phyloP scores from a whole-genome alignment of 306 rosid species.

The Pterocarpus santalinus region DNA sequence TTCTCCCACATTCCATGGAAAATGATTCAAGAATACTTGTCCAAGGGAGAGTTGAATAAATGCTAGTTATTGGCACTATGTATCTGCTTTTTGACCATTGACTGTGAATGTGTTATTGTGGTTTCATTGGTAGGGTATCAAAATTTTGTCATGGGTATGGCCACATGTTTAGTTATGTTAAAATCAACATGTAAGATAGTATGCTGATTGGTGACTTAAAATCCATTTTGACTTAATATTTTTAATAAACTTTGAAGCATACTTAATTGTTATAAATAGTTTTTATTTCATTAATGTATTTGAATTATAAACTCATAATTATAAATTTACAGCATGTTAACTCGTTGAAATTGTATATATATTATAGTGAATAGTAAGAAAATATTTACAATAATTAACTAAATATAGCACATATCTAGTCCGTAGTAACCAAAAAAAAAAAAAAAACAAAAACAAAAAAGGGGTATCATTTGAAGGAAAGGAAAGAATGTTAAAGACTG shows the following conservation, averaged over 20 bases:
- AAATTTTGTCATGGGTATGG: slow-evolving; percentile 4
- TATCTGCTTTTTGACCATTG: slow-evolving; percentile 29
- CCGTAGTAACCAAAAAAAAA: background rate
- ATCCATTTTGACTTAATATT: slow-evolving; percentile 9
- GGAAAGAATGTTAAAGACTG: background rate
- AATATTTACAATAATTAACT: background rate
- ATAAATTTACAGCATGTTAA: too few species aligned
- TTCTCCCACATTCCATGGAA: background rate
- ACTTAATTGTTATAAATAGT: background rate
- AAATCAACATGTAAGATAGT: slow-evolving; percentile 4
- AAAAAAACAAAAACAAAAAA: too few species aligned
- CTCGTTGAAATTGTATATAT: too few species aligned
- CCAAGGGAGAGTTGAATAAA: slow-evolving; percentile 27
- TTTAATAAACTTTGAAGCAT: too few species aligned
- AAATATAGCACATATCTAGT: background rate
- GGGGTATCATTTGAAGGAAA: slow-evolving; percentile 9
- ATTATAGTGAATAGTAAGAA: background rate
- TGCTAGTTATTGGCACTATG: background rate
- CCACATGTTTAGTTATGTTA: slow-evolving; percentile 5
- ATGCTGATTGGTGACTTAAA: slow-evolving; percentile 27
- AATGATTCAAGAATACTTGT: slow-evolving; percentile 1
- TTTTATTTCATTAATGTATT: background rate
- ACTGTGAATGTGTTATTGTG: background rate
- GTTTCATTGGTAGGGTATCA: background rate
- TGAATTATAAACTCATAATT: background rate